A percentile compares a stretch with the other conserved stretches of the same genome.
phyloP scores from a whole-genome alignment of 176 grass and related monocot genomes.

The Dactylis glomerata region DNA sequence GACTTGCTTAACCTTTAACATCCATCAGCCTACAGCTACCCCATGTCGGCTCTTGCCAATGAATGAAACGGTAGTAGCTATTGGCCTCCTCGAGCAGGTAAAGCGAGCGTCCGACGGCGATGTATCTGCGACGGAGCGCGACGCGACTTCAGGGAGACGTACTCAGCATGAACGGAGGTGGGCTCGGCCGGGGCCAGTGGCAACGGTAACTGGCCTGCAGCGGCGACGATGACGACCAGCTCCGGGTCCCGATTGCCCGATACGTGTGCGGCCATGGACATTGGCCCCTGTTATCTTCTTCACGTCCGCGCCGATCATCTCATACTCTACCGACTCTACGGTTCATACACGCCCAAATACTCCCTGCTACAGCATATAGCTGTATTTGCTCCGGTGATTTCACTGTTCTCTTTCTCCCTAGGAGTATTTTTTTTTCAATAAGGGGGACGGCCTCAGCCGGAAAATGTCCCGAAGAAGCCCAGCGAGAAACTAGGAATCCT shows the following conservation, averaged over 20 bases:
- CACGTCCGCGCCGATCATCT: no score
- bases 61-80: not conserved
- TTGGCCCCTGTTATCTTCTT: not conserved
- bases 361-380: no score
- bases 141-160: not conserved
- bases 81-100: not conserved
- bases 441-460: no score
- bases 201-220: conserved; percentile 16
- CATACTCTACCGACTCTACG: no score
- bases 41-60: not conserved
- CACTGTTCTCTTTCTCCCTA: no score
- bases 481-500: no score
- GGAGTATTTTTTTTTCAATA: no score
- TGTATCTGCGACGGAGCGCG: not conserved
- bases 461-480: no score
- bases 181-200: not conserved
- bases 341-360: no score
- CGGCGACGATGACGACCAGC: not conserved
- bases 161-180: not conserved
- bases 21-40: not conserved
- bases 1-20: not conserved
- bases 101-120: not conserved
- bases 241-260: not conserved
- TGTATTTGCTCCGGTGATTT: no score
- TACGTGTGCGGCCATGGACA: no score